A percentile compares a stretch with the other conserved stretches of the same genome.
These are phyloP conservation scores for Aspergillus persii DNA, from an alignment of 2,329 filamentous ascomycete species.

Conservation along the genomic window DNA sequence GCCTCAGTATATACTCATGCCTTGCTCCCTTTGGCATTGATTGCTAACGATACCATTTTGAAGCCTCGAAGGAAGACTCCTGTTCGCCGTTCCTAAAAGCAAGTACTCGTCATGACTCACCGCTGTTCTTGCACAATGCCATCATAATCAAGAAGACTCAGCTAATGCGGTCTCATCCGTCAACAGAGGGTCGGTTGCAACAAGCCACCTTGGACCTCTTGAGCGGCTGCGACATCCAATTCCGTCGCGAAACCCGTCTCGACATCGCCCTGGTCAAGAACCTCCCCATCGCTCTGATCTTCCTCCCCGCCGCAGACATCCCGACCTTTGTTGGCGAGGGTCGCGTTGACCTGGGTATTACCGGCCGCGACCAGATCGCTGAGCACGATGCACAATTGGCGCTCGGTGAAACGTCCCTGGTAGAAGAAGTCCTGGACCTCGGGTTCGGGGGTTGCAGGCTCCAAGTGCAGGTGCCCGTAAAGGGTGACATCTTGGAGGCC, in stretches of 20 bases:
- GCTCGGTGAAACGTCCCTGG: constrained; percentile 51
- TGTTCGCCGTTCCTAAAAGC: constrained; percentile 99
- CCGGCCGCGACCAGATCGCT: constrained; percentile 85
- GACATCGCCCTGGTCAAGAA: constrained; percentile 99
- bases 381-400: constrained; percentile 70
- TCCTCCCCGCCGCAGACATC: constrained; percentile 95
- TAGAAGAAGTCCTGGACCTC: constrained; percentile 85
- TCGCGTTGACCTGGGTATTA: constrained; percentile 90
- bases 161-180: constrained; percentile 5
- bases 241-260: constrained; percentile 88
- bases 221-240: constrained; percentile 91
- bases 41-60: constrained; percentile 32
- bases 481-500: constrained; percentile 67
- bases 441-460: constrained; percentile 89
- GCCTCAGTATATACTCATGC: constrained; percentile 1
- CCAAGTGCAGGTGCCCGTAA: constrained; percentile 94
- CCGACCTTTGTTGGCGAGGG: constrained; percentile 97
- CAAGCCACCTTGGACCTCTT: constrained; percentile 85
- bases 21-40: constrained; percentile 5
- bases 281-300: constrained; percentile 89
- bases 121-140: constrained; percentile 9
- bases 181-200: constrained; percentile 84
- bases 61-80: constrained; percentile 85
- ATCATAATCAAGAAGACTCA: constrained; percentile 8
- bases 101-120: constrained; percentile 46